Percentiles rank a stretch among this genome's conserved stretches.
Conservation (phyloP, 2,329 filamentous ascomycete species). For the Penicillium rolfsii region DNA sequence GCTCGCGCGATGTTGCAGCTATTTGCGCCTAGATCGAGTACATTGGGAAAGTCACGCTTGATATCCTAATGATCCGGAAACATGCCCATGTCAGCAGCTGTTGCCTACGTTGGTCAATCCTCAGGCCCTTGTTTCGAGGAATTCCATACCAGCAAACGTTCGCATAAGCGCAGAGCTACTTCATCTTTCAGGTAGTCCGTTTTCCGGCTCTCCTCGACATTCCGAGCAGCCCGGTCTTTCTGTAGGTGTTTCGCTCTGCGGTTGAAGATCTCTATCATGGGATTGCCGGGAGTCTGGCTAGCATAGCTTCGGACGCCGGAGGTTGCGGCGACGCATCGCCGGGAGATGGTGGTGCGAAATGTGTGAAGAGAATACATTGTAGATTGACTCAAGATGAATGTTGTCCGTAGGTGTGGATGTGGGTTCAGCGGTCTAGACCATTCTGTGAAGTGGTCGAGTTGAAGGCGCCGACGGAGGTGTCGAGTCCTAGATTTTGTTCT, state of each 20-base stretch:
- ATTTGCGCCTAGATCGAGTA: slow-evolving; percentile 92
- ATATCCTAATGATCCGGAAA: slow-evolving; percentile 64
- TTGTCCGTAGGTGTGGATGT: background rate
- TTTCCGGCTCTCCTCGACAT: slow-evolving; percentile 72
- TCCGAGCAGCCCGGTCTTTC: slow-evolving; percentile 78
- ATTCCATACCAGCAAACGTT: slow-evolving; percentile 73
- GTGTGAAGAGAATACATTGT: slow-evolving; percentile 26
- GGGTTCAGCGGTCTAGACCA: slow-evolving; percentile 7
- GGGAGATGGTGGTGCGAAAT: slow-evolving; percentile 22
- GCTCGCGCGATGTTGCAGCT: slow-evolving; percentile 91
- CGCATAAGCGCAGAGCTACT: slow-evolving; percentile 79
- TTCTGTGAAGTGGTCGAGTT: slow-evolving; percentile 13
- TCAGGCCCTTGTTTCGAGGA: slow-evolving; percentile 2
- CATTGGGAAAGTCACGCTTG: slow-evolving; percentile 80
- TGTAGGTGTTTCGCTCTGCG: slow-evolving; percentile 84
- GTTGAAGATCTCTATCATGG: slow-evolving; percentile 90
- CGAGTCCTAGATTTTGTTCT: slow-evolving; percentile 27
- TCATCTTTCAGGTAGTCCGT: slow-evolving; percentile 95
- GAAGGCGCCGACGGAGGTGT: slow-evolving; percentile 2
- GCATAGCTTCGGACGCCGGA: slow-evolving; percentile 64
- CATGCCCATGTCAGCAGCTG: slow-evolving; percentile 10
- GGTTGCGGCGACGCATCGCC: slow-evolving; percentile 19
- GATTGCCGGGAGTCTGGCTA: slow-evolving; percentile 73
- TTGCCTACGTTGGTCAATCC: background rate
- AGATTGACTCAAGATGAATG: background rate